These are phyloP conservation scores for Sabuloglossum arenarium DNA, from an alignment of 495 filamentous ascomycete genomes.

Conservation along the genomic window DNA sequence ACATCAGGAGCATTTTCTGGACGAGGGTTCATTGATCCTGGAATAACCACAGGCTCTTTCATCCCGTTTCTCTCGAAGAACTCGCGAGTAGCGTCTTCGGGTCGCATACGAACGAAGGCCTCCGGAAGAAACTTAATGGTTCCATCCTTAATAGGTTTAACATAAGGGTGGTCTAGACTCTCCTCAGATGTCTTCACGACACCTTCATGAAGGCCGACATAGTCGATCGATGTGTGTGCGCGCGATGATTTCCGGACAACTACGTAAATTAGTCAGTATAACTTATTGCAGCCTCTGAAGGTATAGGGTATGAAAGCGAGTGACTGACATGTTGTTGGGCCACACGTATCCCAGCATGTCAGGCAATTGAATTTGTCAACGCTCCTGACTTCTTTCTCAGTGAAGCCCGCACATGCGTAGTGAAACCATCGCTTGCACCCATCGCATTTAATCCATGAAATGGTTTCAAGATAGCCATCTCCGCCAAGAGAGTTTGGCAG, in stretches of 20 bases:
- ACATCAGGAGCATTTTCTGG: conserved; percentile 14
- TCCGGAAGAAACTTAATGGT: conserved; percentile 41
- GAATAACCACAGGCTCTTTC: conserved; percentile 50
- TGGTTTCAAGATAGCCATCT: conserved; percentile 19
- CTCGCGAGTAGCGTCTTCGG: conserved; percentile 44
- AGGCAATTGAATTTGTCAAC: conserved; percentile 55
- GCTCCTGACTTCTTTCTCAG: conserved; percentile 41
- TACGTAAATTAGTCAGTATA: not conserved
- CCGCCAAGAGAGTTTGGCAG: conserved; percentile 12
- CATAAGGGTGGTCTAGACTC: conserved; percentile 51
- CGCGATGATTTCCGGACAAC: conserved; percentile 28
- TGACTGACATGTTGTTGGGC: conserved; percentile 45
- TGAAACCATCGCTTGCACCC: conserved; percentile 60
- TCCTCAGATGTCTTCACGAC: conserved; percentile 47
- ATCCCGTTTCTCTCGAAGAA: conserved; percentile 48
- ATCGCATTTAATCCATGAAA: conserved; percentile 56
- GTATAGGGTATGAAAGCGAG: not conserved
- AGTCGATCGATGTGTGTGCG: conserved; percentile 52
- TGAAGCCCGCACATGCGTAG: conserved; percentile 50
- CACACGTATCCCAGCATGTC: conserved; percentile 34
- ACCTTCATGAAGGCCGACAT: conserved; percentile 55
- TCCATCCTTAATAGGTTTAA: conserved; percentile 48
- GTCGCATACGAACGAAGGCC: conserved; percentile 42
- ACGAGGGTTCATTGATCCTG: conserved; percentile 41
- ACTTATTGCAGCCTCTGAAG: conserved; percentile 7